phyloP scores from a whole-genome alignment of 495 filamentous ascomycete genomes.

The Pyrenula aspistea region DNA sequence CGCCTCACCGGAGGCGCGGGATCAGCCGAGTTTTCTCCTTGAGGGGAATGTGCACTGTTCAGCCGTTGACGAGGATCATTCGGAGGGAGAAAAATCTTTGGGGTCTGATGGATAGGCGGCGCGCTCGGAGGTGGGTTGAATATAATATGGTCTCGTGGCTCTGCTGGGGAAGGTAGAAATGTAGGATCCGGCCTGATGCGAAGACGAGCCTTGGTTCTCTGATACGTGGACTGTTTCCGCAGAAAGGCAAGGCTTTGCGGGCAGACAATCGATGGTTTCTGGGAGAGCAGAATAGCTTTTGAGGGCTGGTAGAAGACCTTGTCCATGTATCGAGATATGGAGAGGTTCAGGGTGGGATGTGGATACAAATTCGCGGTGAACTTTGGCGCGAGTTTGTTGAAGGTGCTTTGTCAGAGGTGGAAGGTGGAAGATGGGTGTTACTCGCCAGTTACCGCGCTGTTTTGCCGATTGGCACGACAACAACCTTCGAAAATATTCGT shows the following conservation, averaged over 20 bases:
- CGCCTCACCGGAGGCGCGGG: slow-evolving; percentile 46
- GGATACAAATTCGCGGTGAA: no score
- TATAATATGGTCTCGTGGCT: slow-evolving; percentile 55
- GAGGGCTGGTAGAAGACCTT: background rate
- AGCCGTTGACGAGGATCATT: slow-evolving; percentile 60
- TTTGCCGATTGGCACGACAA: no score
- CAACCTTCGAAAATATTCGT: no score
- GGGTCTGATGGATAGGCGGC: slow-evolving; percentile 75
- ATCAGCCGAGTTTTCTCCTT: slow-evolving; percentile 10
- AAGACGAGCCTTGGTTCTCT: slow-evolving; percentile 60
- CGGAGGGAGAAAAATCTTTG: slow-evolving; percentile 75
- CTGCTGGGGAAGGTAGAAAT: slow-evolving; percentile 39
- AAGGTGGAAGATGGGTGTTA: no score
- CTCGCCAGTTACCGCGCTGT: no score
- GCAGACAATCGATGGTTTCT: background rate
- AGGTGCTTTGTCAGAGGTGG: no score
- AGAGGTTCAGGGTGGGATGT: no score
- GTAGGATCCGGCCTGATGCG: slow-evolving; percentile 62
- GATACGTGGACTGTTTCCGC: slow-evolving; percentile 56
- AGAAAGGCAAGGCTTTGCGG: slow-evolving; percentile 1
- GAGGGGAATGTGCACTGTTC: slow-evolving; percentile 10
- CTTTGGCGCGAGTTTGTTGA: no score
- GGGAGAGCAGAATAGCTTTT: background rate
- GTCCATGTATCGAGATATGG: background rate
- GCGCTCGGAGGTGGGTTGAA: slow-evolving; percentile 89